A percentile compares a stretch with the other conserved stretches of the same genome.
phyloP scores from a whole-genome alignment of 768 basidiomycete species.

The Hortiboletus campestris region DNA sequence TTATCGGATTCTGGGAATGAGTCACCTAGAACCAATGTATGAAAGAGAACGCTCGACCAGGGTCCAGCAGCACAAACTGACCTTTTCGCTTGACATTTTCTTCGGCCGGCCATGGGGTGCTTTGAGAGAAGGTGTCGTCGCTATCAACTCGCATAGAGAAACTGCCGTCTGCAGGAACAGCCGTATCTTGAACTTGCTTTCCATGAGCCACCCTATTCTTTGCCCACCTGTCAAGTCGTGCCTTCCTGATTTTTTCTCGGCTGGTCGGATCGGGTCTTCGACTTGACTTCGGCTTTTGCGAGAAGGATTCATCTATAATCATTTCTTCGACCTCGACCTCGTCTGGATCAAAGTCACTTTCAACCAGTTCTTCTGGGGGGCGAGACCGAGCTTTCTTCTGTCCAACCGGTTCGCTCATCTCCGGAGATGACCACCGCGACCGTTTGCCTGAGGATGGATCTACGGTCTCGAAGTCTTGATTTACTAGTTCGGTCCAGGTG shows the following conservation, averaged over 20 bases:
- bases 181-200: slow-evolving; percentile 33
- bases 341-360: slow-evolving; percentile 32
- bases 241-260: slow-evolving; percentile 31
- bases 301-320: slow-evolving; percentile 39
- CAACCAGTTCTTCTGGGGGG: slow-evolving; percentile 17
- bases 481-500: slow-evolving; percentile 15
- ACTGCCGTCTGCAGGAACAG: slow-evolving; percentile 22
- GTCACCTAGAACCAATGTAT: slow-evolving; percentile 9
- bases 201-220: slow-evolving; percentile 21
- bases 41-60: not conserved
- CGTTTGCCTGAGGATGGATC: slow-evolving; percentile 27
- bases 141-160: slow-evolving; percentile 34
- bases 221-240: slow-evolving; percentile 30
- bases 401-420: slow-evolving; percentile 5
- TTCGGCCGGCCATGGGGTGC: slow-evolving; percentile 25
- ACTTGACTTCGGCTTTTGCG: slow-evolving; percentile 14
- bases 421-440: slow-evolving; percentile 26
- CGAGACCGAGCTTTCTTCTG: slow-evolving; percentile 30
- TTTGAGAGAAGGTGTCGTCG: slow-evolving; percentile 15
- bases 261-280: slow-evolving; percentile 23
- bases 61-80: slow-evolving; percentile 18
- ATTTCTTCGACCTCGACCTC: slow-evolving; percentile 52
- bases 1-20: slow-evolving; percentile 30
- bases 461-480: slow-evolving; percentile 4
- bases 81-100: slow-evolving; percentile 48